Evolutionary conservation across 805 yeast species (phyloP).

Genomic region (Lipomyces starkeyi): DNA sequence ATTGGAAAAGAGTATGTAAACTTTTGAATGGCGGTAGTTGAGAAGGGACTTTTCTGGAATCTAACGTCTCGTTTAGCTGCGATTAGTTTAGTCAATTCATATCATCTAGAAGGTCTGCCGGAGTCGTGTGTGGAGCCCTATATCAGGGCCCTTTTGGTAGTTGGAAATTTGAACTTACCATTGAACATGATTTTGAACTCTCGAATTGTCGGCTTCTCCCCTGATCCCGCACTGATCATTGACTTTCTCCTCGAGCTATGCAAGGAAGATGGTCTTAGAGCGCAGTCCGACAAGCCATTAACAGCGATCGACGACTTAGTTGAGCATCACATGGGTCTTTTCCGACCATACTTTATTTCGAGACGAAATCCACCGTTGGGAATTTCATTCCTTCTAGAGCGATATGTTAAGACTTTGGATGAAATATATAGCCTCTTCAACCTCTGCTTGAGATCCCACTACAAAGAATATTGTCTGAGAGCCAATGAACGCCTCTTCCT

Average conservation of each 20-base stretch:
- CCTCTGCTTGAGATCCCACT: background rate
- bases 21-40: background rate
- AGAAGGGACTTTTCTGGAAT: background rate
- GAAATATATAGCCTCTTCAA: slow-evolving; percentile 19
- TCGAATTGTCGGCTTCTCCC: slow-evolving; percentile 16
- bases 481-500: slow-evolving; percentile 7
- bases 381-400: slow-evolving; percentile 8
- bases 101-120: slow-evolving; percentile 20
- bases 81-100: background rate
- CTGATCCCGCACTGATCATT: background rate
- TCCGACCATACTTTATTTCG: slow-evolving; percentile 27
- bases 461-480: background rate
- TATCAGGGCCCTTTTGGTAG: background rate
- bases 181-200: slow-evolving; percentile 15
- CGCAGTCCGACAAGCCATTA: background rate
- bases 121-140: slow-evolving; percentile 21
- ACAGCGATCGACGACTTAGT: slow-evolving; percentile 4
- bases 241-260: background rate
- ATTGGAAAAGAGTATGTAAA: background rate
- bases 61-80: background rate
- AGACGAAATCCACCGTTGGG: background rate
- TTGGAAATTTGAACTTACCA: slow-evolving; percentile 9
- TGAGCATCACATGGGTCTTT: slow-evolving; percentile 13
- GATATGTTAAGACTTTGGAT: slow-evolving; percentile 15
- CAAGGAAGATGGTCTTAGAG: background rate